Conservation (phyloP, 2,329 filamentous ascomycete genomes). For the Calonectria pseudoreteaudii region DNA sequence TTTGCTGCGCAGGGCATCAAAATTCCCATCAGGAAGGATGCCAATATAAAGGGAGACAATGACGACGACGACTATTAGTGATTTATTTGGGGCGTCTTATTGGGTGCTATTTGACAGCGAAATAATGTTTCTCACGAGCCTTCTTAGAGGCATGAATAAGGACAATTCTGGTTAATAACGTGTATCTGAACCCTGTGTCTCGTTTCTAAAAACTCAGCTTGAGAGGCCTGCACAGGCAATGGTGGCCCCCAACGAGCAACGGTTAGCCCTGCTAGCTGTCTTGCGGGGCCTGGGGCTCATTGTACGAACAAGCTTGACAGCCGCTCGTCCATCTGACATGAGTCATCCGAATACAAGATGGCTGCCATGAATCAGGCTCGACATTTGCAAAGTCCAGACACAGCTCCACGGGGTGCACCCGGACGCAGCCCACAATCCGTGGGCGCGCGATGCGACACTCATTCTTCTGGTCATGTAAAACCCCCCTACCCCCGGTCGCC, state of each 20-base stretch:
- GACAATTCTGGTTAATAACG: neutral
- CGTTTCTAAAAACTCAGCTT: neutral
- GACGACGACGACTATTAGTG: constrained; percentile 62
- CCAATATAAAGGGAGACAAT: constrained; percentile 64
- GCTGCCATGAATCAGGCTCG: neutral
- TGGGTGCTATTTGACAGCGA: neutral
- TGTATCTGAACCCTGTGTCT: neutral
- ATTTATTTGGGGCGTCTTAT: neutral
- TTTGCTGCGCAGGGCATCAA: constrained; percentile 97
- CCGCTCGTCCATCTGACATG: neutral
- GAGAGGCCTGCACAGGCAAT: neutral
- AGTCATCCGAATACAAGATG: neutral
- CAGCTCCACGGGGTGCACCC: neutral
- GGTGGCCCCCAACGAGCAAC: neutral
- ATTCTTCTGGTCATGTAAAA: neutral
- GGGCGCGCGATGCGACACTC: constrained; percentile 4
- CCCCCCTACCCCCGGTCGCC: constrained; percentile 1
- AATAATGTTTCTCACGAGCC: constrained; percentile 2
- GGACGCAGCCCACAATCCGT: neutral
- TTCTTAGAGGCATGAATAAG: neutral
- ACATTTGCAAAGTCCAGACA: neutral
- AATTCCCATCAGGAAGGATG: constrained; percentile 94
- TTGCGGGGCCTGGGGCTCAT: neutral
- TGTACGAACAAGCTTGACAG: neutral
- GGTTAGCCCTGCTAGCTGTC: neutral